Conservation (phyloP, 2,329 filamentous ascomycete species). For the Paramyrothecium sp. region DNA sequence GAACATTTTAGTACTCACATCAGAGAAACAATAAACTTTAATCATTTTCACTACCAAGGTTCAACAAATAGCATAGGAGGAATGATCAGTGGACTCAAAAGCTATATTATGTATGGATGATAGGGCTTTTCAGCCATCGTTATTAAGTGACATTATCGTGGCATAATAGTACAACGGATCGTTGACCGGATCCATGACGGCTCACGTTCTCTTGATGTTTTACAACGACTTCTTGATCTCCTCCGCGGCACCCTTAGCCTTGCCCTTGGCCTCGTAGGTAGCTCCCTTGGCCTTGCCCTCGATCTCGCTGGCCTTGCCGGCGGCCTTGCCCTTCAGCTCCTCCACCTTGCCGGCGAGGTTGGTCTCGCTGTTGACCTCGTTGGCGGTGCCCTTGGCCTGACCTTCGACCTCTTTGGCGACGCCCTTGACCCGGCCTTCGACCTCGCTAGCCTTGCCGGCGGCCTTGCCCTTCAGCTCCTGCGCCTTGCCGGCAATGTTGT, state of each 20-base stretch:
- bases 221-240: constrained; percentile 30
- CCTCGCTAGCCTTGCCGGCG: constrained; percentile 30
- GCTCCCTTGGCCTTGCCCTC: constrained; percentile 43
- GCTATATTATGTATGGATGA: too few relatives aligned
- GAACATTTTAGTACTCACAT: too few relatives aligned
- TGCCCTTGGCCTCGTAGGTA: constrained; percentile 38
- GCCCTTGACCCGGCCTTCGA: too few relatives aligned
- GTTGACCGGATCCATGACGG: constrained; percentile 7
- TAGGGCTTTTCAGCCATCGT: too few relatives aligned
- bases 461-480: constrained; percentile 26
- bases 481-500: constrained; percentile 32
- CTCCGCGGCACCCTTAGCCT: constrained; percentile 42
- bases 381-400: constrained; percentile 44
- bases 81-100: too few relatives aligned
- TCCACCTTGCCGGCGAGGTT: constrained; percentile 32
- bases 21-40: too few relatives aligned
- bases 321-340: constrained; percentile 33
- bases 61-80: too few relatives aligned
- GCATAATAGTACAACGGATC: neutral
- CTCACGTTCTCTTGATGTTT: neutral
- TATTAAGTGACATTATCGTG: neutral
- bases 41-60: too few relatives aligned
- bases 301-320: constrained; percentile 33
- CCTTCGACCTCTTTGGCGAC: constrained; percentile 20
- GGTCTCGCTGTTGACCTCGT: constrained; percentile 26